A percentile compares a stretch with the other conserved stretches of the same genome.
Evolutionary conservation across 768 basidiomycete species (phyloP).

Genomic region (Sarcodon aspratus): DNA sequence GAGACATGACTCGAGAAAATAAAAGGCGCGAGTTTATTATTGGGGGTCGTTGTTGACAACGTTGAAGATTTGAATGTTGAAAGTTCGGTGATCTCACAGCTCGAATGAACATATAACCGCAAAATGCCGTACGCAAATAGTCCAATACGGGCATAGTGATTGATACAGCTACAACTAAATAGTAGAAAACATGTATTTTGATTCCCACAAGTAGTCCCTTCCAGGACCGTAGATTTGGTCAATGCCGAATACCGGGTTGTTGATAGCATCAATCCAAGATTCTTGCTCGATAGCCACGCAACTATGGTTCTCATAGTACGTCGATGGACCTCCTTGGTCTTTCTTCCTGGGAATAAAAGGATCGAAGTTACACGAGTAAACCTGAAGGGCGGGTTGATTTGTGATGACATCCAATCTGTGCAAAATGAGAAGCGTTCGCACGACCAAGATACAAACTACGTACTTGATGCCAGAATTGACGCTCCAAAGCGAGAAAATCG

Average conservation of each 20-base stretch:
- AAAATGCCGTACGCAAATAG: too few species aligned
- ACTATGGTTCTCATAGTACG: constrained; percentile 25
- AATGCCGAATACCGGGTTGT: constrained; percentile 32
- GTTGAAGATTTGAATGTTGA: too few species aligned
- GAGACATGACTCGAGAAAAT: background rate
- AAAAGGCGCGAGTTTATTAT: too few species aligned
- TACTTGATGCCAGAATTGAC: constrained; percentile 32
- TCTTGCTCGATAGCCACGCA: constrained; percentile 35
- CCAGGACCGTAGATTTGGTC: constrained; percentile 32
- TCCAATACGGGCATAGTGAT: too few species aligned
- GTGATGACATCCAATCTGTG: constrained; percentile 30
- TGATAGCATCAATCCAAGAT: constrained; percentile 33
- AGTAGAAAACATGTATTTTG: constrained; percentile 28
- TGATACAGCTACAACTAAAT: background rate
- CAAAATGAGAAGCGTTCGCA: too few species aligned
- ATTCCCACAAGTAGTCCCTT: constrained; percentile 26
- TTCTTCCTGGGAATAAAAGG: constrained; percentile 27
- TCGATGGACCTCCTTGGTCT: constrained; percentile 27
- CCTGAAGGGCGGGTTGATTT: constrained; percentile 33
- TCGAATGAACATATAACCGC: too few species aligned
- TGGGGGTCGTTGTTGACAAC: too few species aligned
- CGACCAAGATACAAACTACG: background rate
- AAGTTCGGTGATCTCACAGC: too few species aligned
- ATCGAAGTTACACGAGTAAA: constrained; percentile 32
- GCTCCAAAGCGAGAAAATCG: constrained; percentile 31